Evolutionary conservation across 805 yeast species (phyloP), one percentile per base, ranked within the genome.

Genomic region (Nakazawaea wyomingensis): DNA sequence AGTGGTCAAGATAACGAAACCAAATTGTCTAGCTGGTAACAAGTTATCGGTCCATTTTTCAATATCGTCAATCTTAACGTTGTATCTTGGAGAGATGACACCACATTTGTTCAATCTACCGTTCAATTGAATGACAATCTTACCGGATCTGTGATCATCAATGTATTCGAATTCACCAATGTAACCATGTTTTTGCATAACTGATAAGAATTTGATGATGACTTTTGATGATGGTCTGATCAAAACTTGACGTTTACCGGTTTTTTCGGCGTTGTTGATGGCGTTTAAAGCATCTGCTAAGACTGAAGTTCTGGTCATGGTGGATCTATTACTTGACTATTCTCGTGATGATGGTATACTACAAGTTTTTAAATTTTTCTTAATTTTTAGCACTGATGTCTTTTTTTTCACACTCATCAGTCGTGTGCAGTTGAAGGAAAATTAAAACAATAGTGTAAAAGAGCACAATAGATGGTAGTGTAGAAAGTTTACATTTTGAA

Each of bases 71-170:
- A 91, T 82, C 77, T 88, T 87, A 66, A 90, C 90, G 82, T 90
- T 90, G 82, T 88, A 90, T 80, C 98, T 88, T 74, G 98, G 98
- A 54, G 95, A 87, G 71, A 90, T 90, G 52, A 91, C 98, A 78
- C 98, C 98, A 69, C 93, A 89, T 80, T 90, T 91, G 95, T 89
- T 89, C 66, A 89, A 80, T 80, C 97, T 86, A 74, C 97, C 97
- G 83, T 87, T 89, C 65, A 89, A 82, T 76, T 87, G 96, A 54
- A 89, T 88, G 58, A 90, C 96, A 56, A 89, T 86, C 85, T 89
- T 89, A 65, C 96, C 97, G 48, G 96, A 86, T 81, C 97, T 87
- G 90, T 89, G 97, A 81, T 89, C 96, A 68, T 89, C 97, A 62
- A 89, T 89, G 83, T 83, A 87, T 80, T 90, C 96, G 72, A 89